A percentile compares a stretch with the other conserved stretches of the same genome.
phyloP scores from a whole-genome alignment of 805 yeast species.

The Cyberlindnera bimundalis region DNA sequence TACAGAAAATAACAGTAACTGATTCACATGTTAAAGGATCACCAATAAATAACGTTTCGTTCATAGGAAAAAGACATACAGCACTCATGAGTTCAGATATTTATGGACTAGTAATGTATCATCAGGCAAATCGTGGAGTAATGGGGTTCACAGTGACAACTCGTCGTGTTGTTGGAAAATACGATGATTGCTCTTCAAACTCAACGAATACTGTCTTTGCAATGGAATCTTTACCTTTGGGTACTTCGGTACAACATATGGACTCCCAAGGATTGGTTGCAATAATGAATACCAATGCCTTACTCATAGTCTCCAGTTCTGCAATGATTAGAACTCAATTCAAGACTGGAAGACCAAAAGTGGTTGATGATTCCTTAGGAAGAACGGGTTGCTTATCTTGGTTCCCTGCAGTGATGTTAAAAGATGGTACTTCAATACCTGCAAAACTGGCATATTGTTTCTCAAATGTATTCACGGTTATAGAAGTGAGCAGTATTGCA shows the following conservation, averaged over 20 bases:
- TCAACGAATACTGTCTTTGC: slow-evolving; percentile 35
- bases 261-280: slow-evolving; percentile 62
- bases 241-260: slow-evolving; percentile 48
- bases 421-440: slow-evolving; percentile 25
- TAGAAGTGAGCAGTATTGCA: slow-evolving; percentile 43
- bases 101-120: slow-evolving; percentile 56
- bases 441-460: slow-evolving; percentile 67
- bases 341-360: slow-evolving; percentile 47
- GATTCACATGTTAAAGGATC: slow-evolving; percentile 31
- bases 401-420: slow-evolving; percentile 51
- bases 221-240: slow-evolving; percentile 56
- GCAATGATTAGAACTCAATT: slow-evolving; percentile 48
- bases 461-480: slow-evolving; percentile 55
- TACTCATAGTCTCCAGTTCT: slow-evolving; percentile 57
- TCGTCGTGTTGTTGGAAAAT: slow-evolving; percentile 50
- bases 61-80: slow-evolving; percentile 51
- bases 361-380: slow-evolving; percentile 28
- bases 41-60: slow-evolving; percentile 41
- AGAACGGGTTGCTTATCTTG: slow-evolving; percentile 51
- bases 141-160: slow-evolving; percentile 47
- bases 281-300: slow-evolving; percentile 46
- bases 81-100: slow-evolving; percentile 53
- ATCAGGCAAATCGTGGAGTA: slow-evolving; percentile 58
- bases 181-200: slow-evolving; percentile 22
- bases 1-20: slow-evolving; percentile 22